Evolutionary conservation across 2,329 filamentous ascomycete species (phyloP).

Genomic region (Aspergillus sp.): DNA sequence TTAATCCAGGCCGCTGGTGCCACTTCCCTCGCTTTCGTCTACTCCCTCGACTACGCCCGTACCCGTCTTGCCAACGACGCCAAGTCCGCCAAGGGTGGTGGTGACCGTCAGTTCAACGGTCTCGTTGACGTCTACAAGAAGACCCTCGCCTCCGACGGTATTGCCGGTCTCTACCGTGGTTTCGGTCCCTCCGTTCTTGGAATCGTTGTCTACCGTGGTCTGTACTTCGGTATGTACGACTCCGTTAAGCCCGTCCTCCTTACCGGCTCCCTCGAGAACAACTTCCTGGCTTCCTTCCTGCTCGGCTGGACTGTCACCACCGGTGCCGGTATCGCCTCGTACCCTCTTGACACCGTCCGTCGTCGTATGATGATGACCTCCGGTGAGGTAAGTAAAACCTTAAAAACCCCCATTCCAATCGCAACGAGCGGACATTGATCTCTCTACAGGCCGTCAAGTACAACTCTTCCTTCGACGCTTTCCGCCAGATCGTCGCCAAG

Average conservation of each 20-base stretch:
- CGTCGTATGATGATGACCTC: conserved; percentile 99
- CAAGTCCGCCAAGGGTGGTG: conserved; percentile 93
- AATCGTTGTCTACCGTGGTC: conserved; percentile 99
- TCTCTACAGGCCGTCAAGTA: conserved; percentile 96
- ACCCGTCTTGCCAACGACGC: conserved; percentile 99
- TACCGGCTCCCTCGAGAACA: conserved; percentile 85
- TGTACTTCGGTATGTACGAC: conserved; percentile 99
- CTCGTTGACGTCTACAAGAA: conserved; percentile 99
- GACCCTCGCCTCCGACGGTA: conserved; percentile 97
- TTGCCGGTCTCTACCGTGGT: conserved; percentile 99
- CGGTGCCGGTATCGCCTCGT: conserved; percentile 99
- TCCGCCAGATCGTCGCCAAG: conserved; percentile 90
- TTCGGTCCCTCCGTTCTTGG: conserved; percentile 99
- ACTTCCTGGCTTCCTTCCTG: conserved; percentile 98
- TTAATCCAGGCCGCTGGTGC: conserved; percentile 80
- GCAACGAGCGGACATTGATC: conserved; percentile 35
- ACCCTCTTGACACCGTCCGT: conserved; percentile 99
- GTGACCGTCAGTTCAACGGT: conserved; percentile 99
- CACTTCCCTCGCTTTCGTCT: conserved; percentile 99
- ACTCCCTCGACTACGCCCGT: conserved; percentile 99
- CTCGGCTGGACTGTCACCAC: conserved; percentile 99
- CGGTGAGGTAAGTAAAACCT: conserved; percentile 57
- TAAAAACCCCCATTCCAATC: neutral
- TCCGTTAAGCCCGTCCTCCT: conserved; percentile 99
- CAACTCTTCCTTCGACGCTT: conserved; percentile 93